phyloP scores from a whole-genome alignment of 768 basidiomycete species.

The Mycena galopus region DNA sequence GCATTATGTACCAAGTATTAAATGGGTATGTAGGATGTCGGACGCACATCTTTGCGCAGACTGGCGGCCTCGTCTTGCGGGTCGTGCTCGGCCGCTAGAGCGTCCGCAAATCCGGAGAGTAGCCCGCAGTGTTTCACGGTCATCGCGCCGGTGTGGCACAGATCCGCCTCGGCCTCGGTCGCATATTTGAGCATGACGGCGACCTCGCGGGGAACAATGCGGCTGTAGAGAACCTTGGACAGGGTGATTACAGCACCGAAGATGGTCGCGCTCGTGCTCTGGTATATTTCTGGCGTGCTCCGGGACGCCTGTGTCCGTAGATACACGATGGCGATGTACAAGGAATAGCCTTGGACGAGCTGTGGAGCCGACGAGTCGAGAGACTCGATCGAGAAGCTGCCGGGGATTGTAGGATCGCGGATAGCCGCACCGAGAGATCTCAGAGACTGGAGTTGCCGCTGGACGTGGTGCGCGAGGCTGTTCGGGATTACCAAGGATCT shows the following conservation, averaged over 20 bases:
- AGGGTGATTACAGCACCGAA: constrained; percentile 27
- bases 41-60: constrained; percentile 21
- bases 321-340: constrained; percentile 32
- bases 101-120: constrained; percentile 12
- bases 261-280: constrained; percentile 27
- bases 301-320: constrained; percentile 23
- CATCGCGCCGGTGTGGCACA: constrained; percentile 9
- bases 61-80: background rate
- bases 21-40: background rate
- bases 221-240: constrained; percentile 27
- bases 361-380: constrained; percentile 22
- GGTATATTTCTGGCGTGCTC: constrained; percentile 28
- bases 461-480: constrained; percentile 28
- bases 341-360: constrained; percentile 27
- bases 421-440: constrained; percentile 8
- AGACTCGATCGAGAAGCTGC: constrained; percentile 17
- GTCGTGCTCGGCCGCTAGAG: background rate
- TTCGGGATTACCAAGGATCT: background rate
- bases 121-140: constrained; percentile 19
- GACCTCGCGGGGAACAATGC: constrained; percentile 25
- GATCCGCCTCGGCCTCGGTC: constrained; percentile 31
- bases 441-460: constrained; percentile 8
- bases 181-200: constrained; percentile 20
- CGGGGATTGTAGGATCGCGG: constrained; percentile 11
- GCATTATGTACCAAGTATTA: background rate